phyloP scores from a whole-genome alignment of 1,284 basidiomycete species.

The Malassezia yamatoensis region DNA sequence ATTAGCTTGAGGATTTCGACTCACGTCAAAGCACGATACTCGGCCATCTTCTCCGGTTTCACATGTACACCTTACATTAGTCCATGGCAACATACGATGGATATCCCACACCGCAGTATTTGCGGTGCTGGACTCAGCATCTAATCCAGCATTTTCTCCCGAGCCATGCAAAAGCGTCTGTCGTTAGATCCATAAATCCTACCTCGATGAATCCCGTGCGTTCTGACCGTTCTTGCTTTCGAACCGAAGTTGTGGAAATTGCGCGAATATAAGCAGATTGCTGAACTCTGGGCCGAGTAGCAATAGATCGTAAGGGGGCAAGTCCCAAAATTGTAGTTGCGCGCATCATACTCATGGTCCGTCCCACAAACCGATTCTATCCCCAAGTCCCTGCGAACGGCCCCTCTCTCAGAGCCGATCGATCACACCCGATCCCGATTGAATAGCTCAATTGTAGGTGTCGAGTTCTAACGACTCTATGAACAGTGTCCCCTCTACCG shows the following conservation, averaged over 20 bases:
- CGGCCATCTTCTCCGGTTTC: constrained; percentile 26
- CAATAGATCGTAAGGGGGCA: too few species aligned
- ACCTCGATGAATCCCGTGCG: neutral
- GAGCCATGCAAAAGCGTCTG: constrained; percentile 35
- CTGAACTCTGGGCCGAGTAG: neutral
- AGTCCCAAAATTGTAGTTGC: too few species aligned
- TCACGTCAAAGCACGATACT: constrained; percentile 28
- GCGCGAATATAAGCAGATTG: neutral
- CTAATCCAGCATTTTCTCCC: constrained; percentile 13
- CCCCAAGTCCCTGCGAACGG: too few species aligned
- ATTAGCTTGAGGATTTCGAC: neutral
- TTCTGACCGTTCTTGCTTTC: neutral
- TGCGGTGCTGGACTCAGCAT: constrained; percentile 19
- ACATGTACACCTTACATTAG: constrained; percentile 24
- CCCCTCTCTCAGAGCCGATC: neutral
- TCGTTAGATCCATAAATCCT: neutral
- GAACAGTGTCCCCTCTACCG: neutral
- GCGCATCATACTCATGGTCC: too few species aligned
- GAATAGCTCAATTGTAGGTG: constrained; percentile 3
- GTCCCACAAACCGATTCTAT: too few species aligned
- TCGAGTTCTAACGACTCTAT: constrained; percentile 16
- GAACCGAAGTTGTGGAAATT: neutral
- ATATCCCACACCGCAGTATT: constrained; percentile 42
- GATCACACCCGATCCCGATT: constrained; percentile 2
- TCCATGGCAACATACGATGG: constrained; percentile 16